Evolutionary conservation across 2,329 filamentous ascomycete species (phyloP).

Genomic region (Penicillium polonicum): DNA sequence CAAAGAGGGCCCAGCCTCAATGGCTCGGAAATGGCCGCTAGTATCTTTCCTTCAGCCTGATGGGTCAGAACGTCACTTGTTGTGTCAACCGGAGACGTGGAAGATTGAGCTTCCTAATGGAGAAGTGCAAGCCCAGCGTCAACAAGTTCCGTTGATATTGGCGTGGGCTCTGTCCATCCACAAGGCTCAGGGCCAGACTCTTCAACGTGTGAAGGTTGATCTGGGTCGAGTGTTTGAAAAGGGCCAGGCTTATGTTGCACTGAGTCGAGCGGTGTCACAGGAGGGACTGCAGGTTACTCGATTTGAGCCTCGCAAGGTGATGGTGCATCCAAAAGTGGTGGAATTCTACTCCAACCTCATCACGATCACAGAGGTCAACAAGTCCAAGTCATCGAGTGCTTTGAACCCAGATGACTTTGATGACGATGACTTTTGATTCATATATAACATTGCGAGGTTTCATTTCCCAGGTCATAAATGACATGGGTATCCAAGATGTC

Average conservation of each 20-base stretch:
- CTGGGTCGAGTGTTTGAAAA: constrained; percentile 92
- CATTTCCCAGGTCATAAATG: not conserved
- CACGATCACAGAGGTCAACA: constrained; percentile 60
- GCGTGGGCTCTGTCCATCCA: constrained; percentile 98
- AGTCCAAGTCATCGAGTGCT: constrained; percentile 20
- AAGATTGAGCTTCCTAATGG: constrained; percentile 96
- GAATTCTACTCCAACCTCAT: constrained; percentile 82
- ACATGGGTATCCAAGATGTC: not conserved
- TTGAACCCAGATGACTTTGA: constrained; percentile 35
- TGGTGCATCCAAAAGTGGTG: constrained; percentile 85
- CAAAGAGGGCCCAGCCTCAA: constrained; percentile 48
- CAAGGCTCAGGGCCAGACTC: constrained; percentile 93
- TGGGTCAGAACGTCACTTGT: constrained; percentile 70
- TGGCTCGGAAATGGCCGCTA: constrained; percentile 68
- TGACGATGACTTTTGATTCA: constrained; percentile 48
- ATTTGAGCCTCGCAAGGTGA: constrained; percentile 87
- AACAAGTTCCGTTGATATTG: constrained; percentile 81
- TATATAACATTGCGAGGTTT: constrained; percentile 30
- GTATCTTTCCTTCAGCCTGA: constrained; percentile 81
- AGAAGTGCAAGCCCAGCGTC: constrained; percentile 84
- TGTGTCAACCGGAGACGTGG: constrained; percentile 87
- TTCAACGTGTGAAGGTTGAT: constrained; percentile 92
- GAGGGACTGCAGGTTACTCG: constrained; percentile 81
- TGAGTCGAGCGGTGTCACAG: constrained; percentile 88
- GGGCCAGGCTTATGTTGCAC: constrained; percentile 93